Base-by-base conservation (phyloP, 345 rosid species). In the Dipteronia sinensis region DNA sequence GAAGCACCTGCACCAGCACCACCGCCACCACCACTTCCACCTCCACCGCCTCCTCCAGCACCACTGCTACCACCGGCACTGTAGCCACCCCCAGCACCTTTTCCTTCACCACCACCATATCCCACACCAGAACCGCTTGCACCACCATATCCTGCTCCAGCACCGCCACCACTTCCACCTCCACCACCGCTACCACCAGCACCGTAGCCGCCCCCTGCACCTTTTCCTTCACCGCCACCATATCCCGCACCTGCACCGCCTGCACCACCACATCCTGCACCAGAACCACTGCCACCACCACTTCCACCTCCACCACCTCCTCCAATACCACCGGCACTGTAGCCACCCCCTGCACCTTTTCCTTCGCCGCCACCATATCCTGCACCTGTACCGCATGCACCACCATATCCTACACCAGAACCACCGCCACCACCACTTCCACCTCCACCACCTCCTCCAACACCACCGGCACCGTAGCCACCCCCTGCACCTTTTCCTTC, bases 401-500 rank as follows among this genome's bases (percentile, higher is more conserved):
- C 38, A 34, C 38, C 38, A 34, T 34, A 34, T 34, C 38, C 38
- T 34, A 0, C 38, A 34, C 38, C 38, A 34, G 38, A 5, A 3
- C 38, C 38, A 0, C 38, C 38, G 6, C 38, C 38, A 34, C 38
- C 38, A 34, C 38, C 38, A 0, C 38, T 6, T 0, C 38, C 38
- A 34, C 38, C 38, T 4, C 38, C 38, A 34, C 38, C 27, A 27
- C 27, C 27, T 2, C 82, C 84, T 3, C 86, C 83, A 1, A 72
- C 84, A 25, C 84, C 82, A 65, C 83, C 83, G 1, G 40, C 74
- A 9, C 86, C 86, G 10, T 55, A 63, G 13, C 86, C 88, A 16
- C 67, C 71, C 2, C 82, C 46, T 42, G 46, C 46, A 42, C 46
- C 46, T 42, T 42, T 42, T 42, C 46, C 46, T 42, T 8, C 46